These are phyloP conservation scores for Pseudognaphalium luteoalbum DNA, from an alignment of 129 eudicot species.

Conservation along the genomic window DNA sequence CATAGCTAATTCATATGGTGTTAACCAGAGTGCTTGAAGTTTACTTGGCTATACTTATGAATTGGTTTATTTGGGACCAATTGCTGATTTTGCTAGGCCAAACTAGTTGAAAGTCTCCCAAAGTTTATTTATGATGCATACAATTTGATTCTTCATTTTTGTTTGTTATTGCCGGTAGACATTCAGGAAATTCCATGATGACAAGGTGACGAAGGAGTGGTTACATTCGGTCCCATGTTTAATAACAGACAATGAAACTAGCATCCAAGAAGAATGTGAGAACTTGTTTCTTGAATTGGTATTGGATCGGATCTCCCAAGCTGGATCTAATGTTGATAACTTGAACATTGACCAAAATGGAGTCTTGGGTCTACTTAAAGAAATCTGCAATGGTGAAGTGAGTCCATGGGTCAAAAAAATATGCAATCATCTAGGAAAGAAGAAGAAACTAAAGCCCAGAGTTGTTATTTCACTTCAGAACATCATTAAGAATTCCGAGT, in stretches of 20 bases:
- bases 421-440: constrained; percentile 81
- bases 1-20: neutral
- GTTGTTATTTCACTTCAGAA: constrained; percentile 70
- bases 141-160: neutral
- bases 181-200: constrained; percentile 60
- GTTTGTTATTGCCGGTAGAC: constrained; percentile 50
- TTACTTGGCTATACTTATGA: neutral
- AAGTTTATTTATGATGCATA: neutral
- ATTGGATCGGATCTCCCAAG: constrained; percentile 65
- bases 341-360: constrained; percentile 50
- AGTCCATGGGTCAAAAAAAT: constrained; percentile 92
- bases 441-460: constrained; percentile 68
- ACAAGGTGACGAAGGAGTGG: constrained; percentile 80
- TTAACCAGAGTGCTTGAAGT: neutral
- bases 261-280: constrained; percentile 98
- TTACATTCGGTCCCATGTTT: constrained; percentile 78
- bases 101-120: no score
- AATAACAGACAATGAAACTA: constrained; percentile 80
- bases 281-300: constrained; percentile 84
- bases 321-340: constrained; percentile 41
- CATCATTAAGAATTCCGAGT: constrained; percentile 73
- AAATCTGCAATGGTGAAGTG: constrained; percentile 75
- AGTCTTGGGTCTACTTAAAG: constrained; percentile 59
- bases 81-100: no score
- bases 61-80: neutral